These are phyloP conservation scores for Pythium apleroticum DNA, from an alignment of 352 stramenopile species.

Conservation along the genomic window DNA sequence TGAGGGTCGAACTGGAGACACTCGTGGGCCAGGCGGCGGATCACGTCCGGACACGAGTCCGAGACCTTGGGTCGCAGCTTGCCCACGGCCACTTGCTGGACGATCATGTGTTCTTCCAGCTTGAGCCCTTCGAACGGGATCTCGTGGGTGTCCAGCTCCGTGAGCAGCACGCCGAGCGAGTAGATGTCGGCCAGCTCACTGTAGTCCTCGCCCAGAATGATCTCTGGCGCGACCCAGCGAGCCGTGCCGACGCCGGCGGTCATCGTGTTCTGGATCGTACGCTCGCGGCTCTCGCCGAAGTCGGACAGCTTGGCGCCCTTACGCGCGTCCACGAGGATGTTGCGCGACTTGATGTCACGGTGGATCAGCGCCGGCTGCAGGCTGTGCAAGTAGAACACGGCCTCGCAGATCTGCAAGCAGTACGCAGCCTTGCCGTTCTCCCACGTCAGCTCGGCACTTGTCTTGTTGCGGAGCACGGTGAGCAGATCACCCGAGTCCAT, in stretches of 20 bases:
- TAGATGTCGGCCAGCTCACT: slow-evolving; percentile 51
- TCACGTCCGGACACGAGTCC: slow-evolving; percentile 73
- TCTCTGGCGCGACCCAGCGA: slow-evolving; percentile 75
- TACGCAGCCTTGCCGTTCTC: slow-evolving; percentile 62
- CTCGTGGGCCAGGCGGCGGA: slow-evolving; percentile 72
- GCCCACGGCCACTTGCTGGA: slow-evolving; percentile 75
- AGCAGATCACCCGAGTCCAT: slow-evolving; percentile 41
- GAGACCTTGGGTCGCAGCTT: slow-evolving; percentile 78
- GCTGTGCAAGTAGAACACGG: slow-evolving; percentile 88
- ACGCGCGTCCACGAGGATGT: slow-evolving; percentile 82
- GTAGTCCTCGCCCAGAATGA: slow-evolving; percentile 71
- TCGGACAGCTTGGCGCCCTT: slow-evolving; percentile 78
- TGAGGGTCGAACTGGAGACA: slow-evolving; percentile 81
- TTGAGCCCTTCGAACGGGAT: slow-evolving; percentile 50
- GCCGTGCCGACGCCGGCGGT: slow-evolving; percentile 70
- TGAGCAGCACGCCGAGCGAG: slow-evolving; percentile 46
- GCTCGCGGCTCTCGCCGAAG: slow-evolving; percentile 75
- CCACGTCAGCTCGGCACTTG: slow-evolving; percentile 15
- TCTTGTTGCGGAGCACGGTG: slow-evolving; percentile 23
- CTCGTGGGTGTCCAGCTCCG: slow-evolving; percentile 43
- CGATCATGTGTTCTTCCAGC: slow-evolving; percentile 80
- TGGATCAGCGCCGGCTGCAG: slow-evolving; percentile 88
- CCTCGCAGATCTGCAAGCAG: slow-evolving; percentile 78
- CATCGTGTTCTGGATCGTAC: slow-evolving; percentile 75
- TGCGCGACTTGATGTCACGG: slow-evolving; percentile 91